Conservation (phyloP, 495 filamentous ascomycete genomes). For the Penicillium chermesinum region DNA sequence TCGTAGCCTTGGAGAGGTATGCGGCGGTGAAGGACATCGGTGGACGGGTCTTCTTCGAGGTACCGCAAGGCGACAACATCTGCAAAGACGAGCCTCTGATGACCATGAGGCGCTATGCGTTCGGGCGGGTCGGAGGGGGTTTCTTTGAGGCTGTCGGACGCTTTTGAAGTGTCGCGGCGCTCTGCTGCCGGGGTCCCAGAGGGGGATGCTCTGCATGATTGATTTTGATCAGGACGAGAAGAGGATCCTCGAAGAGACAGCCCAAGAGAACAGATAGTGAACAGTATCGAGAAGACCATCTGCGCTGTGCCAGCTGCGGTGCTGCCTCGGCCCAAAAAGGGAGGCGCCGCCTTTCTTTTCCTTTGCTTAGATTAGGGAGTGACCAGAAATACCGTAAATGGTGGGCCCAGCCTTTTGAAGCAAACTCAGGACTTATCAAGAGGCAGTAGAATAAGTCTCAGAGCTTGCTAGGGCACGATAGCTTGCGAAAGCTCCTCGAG, state of each 20-base stretch:
- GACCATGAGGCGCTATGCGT: slow-evolving; percentile 22
- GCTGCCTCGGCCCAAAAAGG: slow-evolving; percentile 18
- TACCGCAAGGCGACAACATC: slow-evolving; percentile 78
- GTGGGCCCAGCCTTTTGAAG: too few relatives aligned
- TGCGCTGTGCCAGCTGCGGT: slow-evolving; percentile 1
- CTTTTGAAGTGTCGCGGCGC: slow-evolving; percentile 20
- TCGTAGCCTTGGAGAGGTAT: slow-evolving; percentile 76
- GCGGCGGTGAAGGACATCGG: slow-evolving; percentile 67
- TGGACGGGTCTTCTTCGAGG: slow-evolving; percentile 79
- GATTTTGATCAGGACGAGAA: slow-evolving; percentile 2
- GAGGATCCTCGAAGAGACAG: slow-evolving; percentile 2
- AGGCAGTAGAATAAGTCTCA: too few relatives aligned
- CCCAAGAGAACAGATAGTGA: slow-evolving; percentile 6
- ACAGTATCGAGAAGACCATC: slow-evolving; percentile 8
- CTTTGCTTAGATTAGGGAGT: neutral
- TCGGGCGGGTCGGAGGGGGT: slow-evolving; percentile 22
- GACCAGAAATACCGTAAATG: too few relatives aligned
- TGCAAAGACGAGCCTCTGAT: slow-evolving; percentile 60
- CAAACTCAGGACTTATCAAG: too few relatives aligned
- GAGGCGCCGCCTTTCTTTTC: slow-evolving; percentile 22
- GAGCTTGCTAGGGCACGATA: neutral
- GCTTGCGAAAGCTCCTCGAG: neutral
- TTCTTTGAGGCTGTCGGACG: slow-evolving; percentile 20
- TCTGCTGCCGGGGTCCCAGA: slow-evolving; percentile 14
- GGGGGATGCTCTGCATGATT: slow-evolving; percentile 22